phyloP scores from a whole-genome alignment of 2,329 filamentous ascomycete species.

The Exophiala dermatitidis region DNA sequence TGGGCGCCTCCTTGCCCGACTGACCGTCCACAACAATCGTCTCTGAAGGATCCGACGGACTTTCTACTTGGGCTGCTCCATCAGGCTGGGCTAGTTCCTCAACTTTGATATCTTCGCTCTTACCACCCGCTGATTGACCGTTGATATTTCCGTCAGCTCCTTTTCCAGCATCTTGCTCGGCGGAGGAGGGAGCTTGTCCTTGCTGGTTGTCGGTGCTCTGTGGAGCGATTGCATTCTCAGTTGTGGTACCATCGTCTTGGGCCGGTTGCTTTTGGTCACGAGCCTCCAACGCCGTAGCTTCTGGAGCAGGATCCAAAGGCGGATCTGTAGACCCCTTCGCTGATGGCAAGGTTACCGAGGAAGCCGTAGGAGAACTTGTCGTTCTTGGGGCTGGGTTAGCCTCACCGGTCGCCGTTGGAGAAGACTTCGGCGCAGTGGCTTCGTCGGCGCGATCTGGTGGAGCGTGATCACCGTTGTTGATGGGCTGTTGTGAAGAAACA shows the following conservation, averaged over 20 bases:
- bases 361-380: background rate
- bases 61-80: background rate
- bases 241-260: background rate
- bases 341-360: background rate
- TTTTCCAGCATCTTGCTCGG: too few species aligned
- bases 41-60: conserved; percentile 5
- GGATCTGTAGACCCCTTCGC: background rate
- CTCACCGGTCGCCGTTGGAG: background rate
- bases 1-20: conserved; percentile 4
- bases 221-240: background rate
- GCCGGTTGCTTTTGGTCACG: background rate
- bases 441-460: too few species aligned
- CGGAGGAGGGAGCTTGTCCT: too few species aligned
- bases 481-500: background rate
- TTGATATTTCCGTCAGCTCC: background rate
- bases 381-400: background rate
- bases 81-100: background rate
- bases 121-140: background rate
- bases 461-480: background rate
- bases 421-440: too few species aligned
- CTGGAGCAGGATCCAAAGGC: too few species aligned
- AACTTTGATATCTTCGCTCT: background rate
- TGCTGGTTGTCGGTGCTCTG: too few species aligned
- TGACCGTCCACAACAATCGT: conserved; percentile 15
- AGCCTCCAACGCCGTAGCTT: too few species aligned